These are phyloP conservation scores for Neofusicoccum kwambonambiense DNA, from an alignment of 2,329 filamentous ascomycete genomes.

Conservation along the genomic window DNA sequence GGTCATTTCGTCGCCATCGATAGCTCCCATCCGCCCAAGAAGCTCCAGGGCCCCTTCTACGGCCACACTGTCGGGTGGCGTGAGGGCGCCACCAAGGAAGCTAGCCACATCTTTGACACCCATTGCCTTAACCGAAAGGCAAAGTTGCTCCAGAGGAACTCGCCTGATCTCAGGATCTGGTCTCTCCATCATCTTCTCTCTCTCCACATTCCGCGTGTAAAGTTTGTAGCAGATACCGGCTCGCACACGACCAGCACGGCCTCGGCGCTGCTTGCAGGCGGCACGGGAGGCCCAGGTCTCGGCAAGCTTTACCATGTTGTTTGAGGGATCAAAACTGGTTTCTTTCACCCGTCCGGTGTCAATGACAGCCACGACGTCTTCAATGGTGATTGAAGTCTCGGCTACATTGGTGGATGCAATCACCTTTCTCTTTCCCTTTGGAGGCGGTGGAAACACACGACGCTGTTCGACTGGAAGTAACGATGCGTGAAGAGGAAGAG, in stretches of 20 bases:
- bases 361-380: constrained; percentile 94
- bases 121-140: constrained; percentile 93
- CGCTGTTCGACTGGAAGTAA: constrained; percentile 86
- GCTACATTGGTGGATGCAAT: constrained; percentile 96
- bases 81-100: constrained; percentile 84
- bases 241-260: constrained; percentile 88
- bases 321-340: constrained; percentile 86
- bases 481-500: constrained; percentile 87
- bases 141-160: constrained; percentile 91
- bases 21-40: constrained; percentile 79
- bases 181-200: constrained; percentile 76
- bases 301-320: constrained; percentile 90
- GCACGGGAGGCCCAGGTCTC: constrained; percentile 95
- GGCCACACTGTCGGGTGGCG: constrained; percentile 80
- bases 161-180: constrained; percentile 92
- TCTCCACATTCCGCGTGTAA: constrained; percentile 81
- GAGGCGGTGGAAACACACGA: constrained; percentile 75
- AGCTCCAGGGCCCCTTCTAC: constrained; percentile 82
- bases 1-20: constrained; percentile 83
- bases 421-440: constrained; percentile 80
- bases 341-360: constrained; percentile 96
- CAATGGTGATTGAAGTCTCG: constrained; percentile 97
- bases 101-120: constrained; percentile 76
- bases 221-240: constrained; percentile 93
- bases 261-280: constrained; percentile 90